Evolutionary conservation across 768 basidiomycete species (phyloP), one percentile per base, ranked within the genome.

Genomic region (Kwoniella botswanensis): DNA sequence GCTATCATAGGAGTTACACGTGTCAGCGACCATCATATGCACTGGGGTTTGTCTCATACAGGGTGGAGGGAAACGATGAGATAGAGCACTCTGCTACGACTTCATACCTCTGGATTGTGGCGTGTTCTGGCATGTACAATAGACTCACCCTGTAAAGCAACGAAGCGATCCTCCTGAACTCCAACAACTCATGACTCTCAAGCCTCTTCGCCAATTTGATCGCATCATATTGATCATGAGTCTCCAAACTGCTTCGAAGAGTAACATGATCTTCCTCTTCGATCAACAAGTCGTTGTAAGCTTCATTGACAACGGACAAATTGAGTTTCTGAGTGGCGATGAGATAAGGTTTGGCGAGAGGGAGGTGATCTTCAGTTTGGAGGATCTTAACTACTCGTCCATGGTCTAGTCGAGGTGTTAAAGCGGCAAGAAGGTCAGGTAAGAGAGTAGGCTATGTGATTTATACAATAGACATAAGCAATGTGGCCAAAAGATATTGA

Each of bases 211-310:
- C 95, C 42, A 99, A 89, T 41, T 86, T 87, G 70, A 93, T 89
- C 76, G 92, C 93, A 85, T 98, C 93, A 86, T 97, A 99, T 85
- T 97, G 98, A 85, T 98, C 94, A 80, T 97, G 95, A 83, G 94
- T 94, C 85, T 98, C 96, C 63, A 98, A 95, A 11, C 93, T 95
- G 83, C 97, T 97, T 10, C 96, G 92, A 9, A 99, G 88, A 0
- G 96, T 98, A 84, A 96, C 94, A 87, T 95, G 93, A 82, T 99
- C 96, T 85, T 99, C 97, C 83, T 99, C 97, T 83, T 99, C 97
- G 70, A 99, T 98, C 54, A 98, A 87, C n/a, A 99, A 86, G 79
- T 94, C 92, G 78, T 98, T 98, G 86, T 97, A 98, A 9, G 96
- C 95, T 75, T 97, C 94, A 79, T 99, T 99, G 79, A 99, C 93